phyloP scores from a whole-genome alignment of 352 stramenopile species.

The Phytopythium ostracodes region DNA sequence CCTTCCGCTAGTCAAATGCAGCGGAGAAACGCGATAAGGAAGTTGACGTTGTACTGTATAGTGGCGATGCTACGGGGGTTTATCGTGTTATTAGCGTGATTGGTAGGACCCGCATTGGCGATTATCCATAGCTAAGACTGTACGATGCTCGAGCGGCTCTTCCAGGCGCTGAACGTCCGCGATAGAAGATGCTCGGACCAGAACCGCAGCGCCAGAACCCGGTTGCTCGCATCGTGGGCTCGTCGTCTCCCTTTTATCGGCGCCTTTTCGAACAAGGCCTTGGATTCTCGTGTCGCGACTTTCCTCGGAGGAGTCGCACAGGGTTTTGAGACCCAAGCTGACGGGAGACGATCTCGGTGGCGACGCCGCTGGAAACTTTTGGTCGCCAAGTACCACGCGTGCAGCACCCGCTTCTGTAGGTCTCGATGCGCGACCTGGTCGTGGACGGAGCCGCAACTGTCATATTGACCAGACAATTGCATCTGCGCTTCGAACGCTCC shows the following conservation, averaged over 20 bases:
- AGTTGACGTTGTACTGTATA: no score
- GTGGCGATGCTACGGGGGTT: no score
- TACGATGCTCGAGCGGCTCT: background rate
- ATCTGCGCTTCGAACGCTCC: background rate
- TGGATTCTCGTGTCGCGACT: no score
- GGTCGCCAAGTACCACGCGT: slow-evolving; percentile 2
- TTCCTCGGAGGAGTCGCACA: no score
- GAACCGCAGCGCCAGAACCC: slow-evolving; percentile 6
- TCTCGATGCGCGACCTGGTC: background rate
- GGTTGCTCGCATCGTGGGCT: background rate
- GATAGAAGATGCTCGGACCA: slow-evolving; percentile 2
- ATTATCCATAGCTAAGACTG: no score
- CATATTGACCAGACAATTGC: no score
- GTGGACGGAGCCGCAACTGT: background rate
- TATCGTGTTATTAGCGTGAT: no score
- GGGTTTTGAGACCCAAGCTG: no score
- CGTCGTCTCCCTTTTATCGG: background rate
- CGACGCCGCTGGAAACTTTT: background rate
- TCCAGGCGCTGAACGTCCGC: background rate
- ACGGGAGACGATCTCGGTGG: background rate
- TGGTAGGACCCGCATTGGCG: no score
- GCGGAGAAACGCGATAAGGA: no score
- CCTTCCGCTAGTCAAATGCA: no score
- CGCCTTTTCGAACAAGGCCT: no score
- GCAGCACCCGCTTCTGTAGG: background rate